Conservation (phyloP, 495 filamentous ascomycete genomes). For the Niebla homalea region DNA sequence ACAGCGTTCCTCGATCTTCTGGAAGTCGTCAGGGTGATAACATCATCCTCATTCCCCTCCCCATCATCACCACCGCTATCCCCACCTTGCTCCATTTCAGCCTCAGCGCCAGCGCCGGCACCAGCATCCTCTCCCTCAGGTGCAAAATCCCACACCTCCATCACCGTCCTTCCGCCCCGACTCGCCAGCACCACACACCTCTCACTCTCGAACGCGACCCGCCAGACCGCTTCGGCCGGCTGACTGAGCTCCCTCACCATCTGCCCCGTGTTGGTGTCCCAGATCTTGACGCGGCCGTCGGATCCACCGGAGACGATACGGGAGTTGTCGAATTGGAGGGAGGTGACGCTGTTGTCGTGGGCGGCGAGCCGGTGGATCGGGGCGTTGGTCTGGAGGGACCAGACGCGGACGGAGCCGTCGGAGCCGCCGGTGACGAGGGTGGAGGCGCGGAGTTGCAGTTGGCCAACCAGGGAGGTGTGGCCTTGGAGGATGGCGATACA, state of each 20-base stretch:
- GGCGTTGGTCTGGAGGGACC: conserved; percentile 77
- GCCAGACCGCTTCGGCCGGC: conserved; percentile 89
- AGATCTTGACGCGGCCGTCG: conserved; percentile 93
- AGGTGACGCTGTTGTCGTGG: conserved; percentile 98
- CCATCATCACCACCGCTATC: background rate
- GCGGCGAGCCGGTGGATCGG: conserved; percentile 89
- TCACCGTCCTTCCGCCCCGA: conserved; percentile 69
- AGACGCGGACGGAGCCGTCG: conserved; percentile 89
- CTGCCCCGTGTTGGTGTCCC: conserved; percentile 82
- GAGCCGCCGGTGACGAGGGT: conserved; percentile 93
- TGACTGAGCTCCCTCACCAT: conserved; percentile 82
- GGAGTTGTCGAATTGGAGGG: conserved; percentile 88
- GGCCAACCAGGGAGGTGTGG: conserved; percentile 93
- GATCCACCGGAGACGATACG: conserved; percentile 90
- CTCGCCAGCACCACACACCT: conserved; percentile 94
- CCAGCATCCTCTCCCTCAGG: conserved; percentile 19
- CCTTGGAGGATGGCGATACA: conserved; percentile 91
- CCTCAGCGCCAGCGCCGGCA: background rate
- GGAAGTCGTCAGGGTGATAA: background rate
- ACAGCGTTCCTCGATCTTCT: background rate
- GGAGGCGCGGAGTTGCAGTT: conserved; percentile 86
- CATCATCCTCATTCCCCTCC: background rate
- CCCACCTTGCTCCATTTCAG: conserved; percentile 1
- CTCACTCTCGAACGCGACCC: conserved; percentile 95
- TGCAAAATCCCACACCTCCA: conserved; percentile 59